Percentiles rank a stretch among this genome's conserved stretches.
Evolutionary conservation across 371 early-diverging fungal genomes (phyloP).

Genomic region (Mortierella sp.): DNA sequence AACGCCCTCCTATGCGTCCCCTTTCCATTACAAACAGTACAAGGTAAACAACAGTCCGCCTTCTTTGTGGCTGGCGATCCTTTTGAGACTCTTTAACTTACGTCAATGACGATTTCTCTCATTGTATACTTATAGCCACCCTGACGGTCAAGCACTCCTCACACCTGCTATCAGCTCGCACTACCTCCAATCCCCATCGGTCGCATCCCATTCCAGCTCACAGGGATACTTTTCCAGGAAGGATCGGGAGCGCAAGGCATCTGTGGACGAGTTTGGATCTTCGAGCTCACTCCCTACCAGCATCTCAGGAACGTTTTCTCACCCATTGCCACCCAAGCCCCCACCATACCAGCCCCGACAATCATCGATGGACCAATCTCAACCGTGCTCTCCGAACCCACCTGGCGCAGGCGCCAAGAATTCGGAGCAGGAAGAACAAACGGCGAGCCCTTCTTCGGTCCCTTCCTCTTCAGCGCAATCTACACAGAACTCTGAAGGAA

Average conservation of each 20-base stretch:
- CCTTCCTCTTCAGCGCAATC: neutral
- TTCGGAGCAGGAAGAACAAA: constrained; percentile 27
- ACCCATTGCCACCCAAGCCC: constrained; percentile 54
- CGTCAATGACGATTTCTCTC: neutral
- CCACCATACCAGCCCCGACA: constrained; percentile 41
- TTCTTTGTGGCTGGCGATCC: neutral
- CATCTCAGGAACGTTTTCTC: constrained; percentile 30
- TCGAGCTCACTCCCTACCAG: neutral
- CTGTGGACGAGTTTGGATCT: constrained; percentile 36
- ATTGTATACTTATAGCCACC: constrained; percentile 3
- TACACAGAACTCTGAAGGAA: constrained; percentile 14
- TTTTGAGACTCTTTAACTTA: neutral
- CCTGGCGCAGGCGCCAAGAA: constrained; percentile 8
- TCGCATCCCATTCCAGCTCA: constrained; percentile 35
- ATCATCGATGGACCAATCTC: constrained; percentile 30
- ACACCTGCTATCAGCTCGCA: constrained; percentile 43
- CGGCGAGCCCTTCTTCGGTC: neutral
- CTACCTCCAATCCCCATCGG: constrained; percentile 51
- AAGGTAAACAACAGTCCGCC: neutral
- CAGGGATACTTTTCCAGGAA: constrained; percentile 50
- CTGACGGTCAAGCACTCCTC: constrained; percentile 28
- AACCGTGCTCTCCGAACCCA: constrained; percentile 13
- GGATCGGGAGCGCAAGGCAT: constrained; percentile 43
- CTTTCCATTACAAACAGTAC: constrained; percentile 33
- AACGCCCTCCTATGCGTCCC: constrained; percentile 30